Evolutionary conservation across 805 yeast species (phyloP), one percentile per base, ranked within the genome.

Genomic region (Zygoascus biomembranicola): DNA sequence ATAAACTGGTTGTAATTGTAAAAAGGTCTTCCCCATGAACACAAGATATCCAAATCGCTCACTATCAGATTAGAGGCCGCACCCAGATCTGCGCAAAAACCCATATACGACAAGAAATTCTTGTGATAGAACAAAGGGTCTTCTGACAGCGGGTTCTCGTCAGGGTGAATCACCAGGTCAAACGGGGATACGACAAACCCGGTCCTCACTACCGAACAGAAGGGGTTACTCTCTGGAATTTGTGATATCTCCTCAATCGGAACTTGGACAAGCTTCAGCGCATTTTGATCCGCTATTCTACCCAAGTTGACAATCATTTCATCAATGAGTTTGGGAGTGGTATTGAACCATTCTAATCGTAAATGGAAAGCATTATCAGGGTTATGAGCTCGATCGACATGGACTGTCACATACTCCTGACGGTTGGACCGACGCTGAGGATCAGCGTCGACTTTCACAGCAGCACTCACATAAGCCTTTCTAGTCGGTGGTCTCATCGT

Each of bases 351-450:
- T 65, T 94, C 97, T 13, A 92, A 67, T 47, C 96, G 74, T 32
- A 94, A 77, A 63, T 92, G 98, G 71, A 84, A 94, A 64, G 97
- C 90, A 62, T 90, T 96, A 59, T 87, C 92, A 0, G 97, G 97
- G 64, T 90, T 92, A 66, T 90, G 97, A 2, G 90, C 90, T 45
- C 84, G 77, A 65, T 94, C 99, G 63, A 88, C 87, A 68, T 92
- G 97, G 0, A 94, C 89, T 5, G 82, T 81, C 46, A 90, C 74
- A 2, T 82, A 68, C 60, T 94, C 99, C 0, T 85, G 85, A 53
- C 90, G 79, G 66, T 81, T 82, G 0, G 97, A 88, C 55, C 81
- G 76, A 2, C 74, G 72, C 31, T 76, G 70, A 0, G 92, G 87
- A 64, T 94, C 99, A 16, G 89, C 78, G 65, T 92, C 87, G 60